Evolutionary conservation across 805 yeast genomes (phyloP), one percentile per base, ranked within the genome.

Genomic region (Jamesozyma piceae): DNA sequence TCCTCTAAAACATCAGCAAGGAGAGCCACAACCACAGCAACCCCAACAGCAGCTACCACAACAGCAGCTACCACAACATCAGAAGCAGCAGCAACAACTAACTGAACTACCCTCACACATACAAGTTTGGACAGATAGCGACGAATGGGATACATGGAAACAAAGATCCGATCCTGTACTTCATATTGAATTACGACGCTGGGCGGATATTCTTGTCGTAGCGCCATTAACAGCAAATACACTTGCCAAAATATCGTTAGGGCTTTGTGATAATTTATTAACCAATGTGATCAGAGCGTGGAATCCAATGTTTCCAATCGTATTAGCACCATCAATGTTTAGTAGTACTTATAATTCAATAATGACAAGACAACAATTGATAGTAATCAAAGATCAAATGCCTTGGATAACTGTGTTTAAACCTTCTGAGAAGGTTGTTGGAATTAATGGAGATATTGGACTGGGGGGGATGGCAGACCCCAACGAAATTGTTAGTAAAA

Each of bases 391-490:
- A 37, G 95, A 87, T 49, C 95, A 88, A 50, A 89, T 92, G 92
- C 86, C 90, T 29, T 90, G 94, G 90, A 81, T 90, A 48, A 95
- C 87, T 50, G 78, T 90, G n/a, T 72, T 92, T 57, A 82, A 81
- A 60, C 98, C 98, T 0, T 87, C 88, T 20, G 98, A 90, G 62
- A 90, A 90, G 63, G 95, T 90, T 5, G 78, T 83, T 57, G 87
- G 95, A 43, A 75, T 86, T 34, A 87, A 89, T 66, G 97, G 98
- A 47, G 97, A 90, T 54, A 88, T 92, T 43, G 97, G 97, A n/a
- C 83, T 92, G 87, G 97, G 98, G 38, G 97, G 98, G 42, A 92
- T 92, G 97, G 82, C 89, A 81, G 97, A 92, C 54, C 87, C 94
- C 78, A 83, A 86, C 60, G 97, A 89, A 60, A 82, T 92, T 53